Percentiles rank a stretch among this genome's conserved stretches.
Conservation (phyloP, 2,329 filamentous ascomycete species). For the Clarireedia homoeocarpa region DNA sequence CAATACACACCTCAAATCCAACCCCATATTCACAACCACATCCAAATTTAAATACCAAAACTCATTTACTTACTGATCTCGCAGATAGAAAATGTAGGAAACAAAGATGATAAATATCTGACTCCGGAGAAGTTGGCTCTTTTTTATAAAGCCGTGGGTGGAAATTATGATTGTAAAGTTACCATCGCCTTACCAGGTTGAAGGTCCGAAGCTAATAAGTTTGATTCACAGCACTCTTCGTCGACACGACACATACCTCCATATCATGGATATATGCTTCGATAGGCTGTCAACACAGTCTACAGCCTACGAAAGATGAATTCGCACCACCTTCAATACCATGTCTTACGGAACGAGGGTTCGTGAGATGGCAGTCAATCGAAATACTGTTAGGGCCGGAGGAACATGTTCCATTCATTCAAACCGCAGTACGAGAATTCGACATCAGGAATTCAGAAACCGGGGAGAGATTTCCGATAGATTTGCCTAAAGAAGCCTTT, state of each 20-base stretch:
- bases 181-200: background rate
- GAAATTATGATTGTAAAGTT: slow-evolving; percentile 59
- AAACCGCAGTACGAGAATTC: slow-evolving; percentile 72
- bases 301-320: slow-evolving; percentile 64
- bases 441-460: slow-evolving; percentile 67
- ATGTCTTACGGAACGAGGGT: slow-evolving; percentile 74
- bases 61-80: slow-evolving; percentile 13
- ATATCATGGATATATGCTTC: slow-evolving; percentile 91
- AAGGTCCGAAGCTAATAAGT: slow-evolving; percentile 12
- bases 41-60: too few species aligned
- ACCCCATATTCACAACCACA: background rate
- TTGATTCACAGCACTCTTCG: slow-evolving; percentile 55
- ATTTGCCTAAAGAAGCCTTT: slow-evolving; percentile 55
- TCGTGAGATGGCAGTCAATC: slow-evolving; percentile 89
- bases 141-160: slow-evolving; percentile 69
- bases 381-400: slow-evolving; percentile 82
- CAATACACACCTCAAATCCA: background rate
- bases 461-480: slow-evolving; percentile 55
- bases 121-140: slow-evolving; percentile 65
- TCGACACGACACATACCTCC: slow-evolving; percentile 61
- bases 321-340: slow-evolving; percentile 73
- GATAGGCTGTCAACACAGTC: slow-evolving; percentile 79
- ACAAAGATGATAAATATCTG: slow-evolving; percentile 44
- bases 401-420: slow-evolving; percentile 77
- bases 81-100: slow-evolving; percentile 51